Evolutionary conservation across 768 basidiomycete species (phyloP).

Genomic region (Tulasnella sp.): DNA sequence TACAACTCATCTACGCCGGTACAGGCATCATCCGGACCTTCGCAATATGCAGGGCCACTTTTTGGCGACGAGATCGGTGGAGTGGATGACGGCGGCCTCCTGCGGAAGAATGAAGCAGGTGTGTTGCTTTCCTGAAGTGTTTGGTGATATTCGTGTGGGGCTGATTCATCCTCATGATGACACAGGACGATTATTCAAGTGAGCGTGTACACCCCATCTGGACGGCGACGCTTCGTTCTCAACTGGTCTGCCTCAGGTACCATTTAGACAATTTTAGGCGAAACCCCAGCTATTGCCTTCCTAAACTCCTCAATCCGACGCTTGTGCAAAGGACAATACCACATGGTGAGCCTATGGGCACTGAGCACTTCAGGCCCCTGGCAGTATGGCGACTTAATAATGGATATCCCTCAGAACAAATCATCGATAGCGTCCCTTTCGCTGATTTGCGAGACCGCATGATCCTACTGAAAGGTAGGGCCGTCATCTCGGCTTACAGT

Average conservation of each 20-base stretch:
- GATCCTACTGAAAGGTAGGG: conserved; percentile 71
- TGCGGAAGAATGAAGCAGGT: conserved; percentile 61
- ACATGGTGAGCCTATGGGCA: conserved; percentile 46
- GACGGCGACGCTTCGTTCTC: not conserved
- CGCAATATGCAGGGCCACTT: not conserved
- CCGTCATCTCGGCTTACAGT: too few species aligned
- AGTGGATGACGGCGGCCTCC: not conserved
- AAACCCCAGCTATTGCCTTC: conserved; percentile 78
- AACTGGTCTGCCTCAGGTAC: conserved; percentile 41
- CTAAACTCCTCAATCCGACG: conserved; percentile 77
- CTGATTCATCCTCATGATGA: too few species aligned
- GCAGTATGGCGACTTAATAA: not conserved
- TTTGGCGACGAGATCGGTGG: not conserved
- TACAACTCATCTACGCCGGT: too few species aligned
- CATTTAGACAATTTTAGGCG: conserved; percentile 80
- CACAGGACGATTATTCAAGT: not conserved
- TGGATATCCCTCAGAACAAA: conserved; percentile 46
- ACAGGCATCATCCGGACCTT: too few species aligned
- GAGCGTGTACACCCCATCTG: not conserved
- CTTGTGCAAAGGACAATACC: conserved; percentile 78
- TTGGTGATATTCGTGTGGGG: too few species aligned
- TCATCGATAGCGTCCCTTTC: conserved; percentile 84
- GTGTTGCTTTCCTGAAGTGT: too few species aligned
- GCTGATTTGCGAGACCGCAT: conserved; percentile 84
- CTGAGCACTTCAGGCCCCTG: too few species aligned